Evolutionary conservation across 1,284 basidiomycete species (phyloP).

Genomic region (Fereydounia khargensis): DNA sequence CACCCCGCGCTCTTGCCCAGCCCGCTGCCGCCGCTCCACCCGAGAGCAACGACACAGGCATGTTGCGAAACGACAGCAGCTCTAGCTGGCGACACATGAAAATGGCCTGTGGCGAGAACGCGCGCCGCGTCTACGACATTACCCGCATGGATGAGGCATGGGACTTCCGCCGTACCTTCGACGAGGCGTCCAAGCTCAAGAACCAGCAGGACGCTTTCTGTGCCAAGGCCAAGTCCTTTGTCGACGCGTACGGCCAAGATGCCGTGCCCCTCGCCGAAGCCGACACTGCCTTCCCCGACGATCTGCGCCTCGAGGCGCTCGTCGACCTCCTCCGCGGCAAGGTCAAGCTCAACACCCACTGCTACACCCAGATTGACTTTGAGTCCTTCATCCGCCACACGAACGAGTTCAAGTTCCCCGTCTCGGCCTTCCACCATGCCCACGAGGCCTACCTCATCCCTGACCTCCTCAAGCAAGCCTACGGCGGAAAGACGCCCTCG

Average conservation of each 20-base stretch:
- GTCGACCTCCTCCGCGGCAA: constrained; percentile 80
- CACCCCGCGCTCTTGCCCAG: constrained; percentile 34
- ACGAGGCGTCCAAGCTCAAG: constrained; percentile 72
- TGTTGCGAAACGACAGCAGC: constrained; percentile 32
- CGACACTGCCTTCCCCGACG: constrained; percentile 68
- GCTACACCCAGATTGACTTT: constrained; percentile 67
- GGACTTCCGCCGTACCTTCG: constrained; percentile 67
- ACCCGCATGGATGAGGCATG: constrained; percentile 65
- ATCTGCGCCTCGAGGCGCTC: constrained; percentile 77
- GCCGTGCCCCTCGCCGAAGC: constrained; percentile 67
- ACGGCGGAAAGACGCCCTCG: constrained; percentile 64
- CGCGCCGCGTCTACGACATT: constrained; percentile 60
- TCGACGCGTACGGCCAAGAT: constrained; percentile 5
- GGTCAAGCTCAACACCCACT: constrained; percentile 63
- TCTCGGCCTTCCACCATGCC: constrained; percentile 73
- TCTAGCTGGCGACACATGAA: constrained; percentile 43
- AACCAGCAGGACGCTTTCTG: constrained; percentile 74
- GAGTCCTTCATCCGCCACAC: constrained; percentile 66
- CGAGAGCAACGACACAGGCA: constrained; percentile 13
- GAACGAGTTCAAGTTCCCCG: constrained; percentile 74
- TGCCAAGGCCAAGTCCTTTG: constrained; percentile 11
- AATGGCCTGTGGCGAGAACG: constrained; percentile 62
- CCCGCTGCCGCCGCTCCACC: neutral
- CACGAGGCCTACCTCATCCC: constrained; percentile 82
- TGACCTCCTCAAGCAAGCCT: constrained; percentile 71